A percentile compares a stretch with the other conserved stretches of the same genome.
Evolutionary conservation across 176 grass and related monocot genomes (phyloP).

Genomic region (Bonia amplexicaulis): DNA sequence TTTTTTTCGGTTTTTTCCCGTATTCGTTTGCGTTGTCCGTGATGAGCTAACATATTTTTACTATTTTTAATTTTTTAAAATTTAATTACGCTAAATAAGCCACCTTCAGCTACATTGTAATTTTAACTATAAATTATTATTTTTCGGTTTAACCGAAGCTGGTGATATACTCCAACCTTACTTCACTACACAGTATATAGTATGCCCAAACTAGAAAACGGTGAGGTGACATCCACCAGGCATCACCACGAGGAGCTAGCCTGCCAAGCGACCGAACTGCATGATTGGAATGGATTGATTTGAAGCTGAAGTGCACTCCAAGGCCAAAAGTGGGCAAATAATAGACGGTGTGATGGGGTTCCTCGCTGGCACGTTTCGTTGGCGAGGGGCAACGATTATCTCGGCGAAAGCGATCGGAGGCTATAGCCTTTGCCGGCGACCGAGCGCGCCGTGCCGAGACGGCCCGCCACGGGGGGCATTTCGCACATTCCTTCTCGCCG

Average conservation of each 20-base stretch:
- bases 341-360: neutral
- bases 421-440: neutral
- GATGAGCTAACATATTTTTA: no score
- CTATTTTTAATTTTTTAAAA: no score
- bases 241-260: neutral
- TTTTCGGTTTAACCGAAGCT: no score
- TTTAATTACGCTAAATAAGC: no score
- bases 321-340: neutral
- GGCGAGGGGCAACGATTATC: neutral
- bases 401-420: neutral
- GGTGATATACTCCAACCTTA: neutral
- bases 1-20: no score
- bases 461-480: neutral
- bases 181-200: neutral
- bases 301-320: constrained; percentile 24
- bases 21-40: no score
- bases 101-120: no score
- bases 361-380: constrained; percentile 5
- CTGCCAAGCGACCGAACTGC: neutral
- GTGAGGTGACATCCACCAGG: neutral
- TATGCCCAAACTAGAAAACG: neutral
- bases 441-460: neutral
- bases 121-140: no score
- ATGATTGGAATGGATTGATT: neutral
- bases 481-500: neutral